Conservation (phyloP, 2,329 filamentous ascomycete species). For the Scedosporium minutisporum region DNA sequence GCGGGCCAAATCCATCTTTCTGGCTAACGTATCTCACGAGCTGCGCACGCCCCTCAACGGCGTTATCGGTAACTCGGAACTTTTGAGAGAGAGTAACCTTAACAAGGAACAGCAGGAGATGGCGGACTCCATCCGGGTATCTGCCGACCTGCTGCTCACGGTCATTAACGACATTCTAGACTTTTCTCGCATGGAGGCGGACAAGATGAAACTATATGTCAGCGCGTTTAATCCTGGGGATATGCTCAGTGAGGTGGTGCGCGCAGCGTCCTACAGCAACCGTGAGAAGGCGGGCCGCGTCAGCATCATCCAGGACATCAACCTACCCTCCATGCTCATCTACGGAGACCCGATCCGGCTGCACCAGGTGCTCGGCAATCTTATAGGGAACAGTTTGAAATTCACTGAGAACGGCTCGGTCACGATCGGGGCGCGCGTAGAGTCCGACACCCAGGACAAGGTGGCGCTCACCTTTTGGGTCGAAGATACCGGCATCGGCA, state of each 20-base stretch:
- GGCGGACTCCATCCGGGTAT: constrained; percentile 77
- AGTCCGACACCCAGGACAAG: constrained; percentile 58
- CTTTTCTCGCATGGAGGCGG: constrained; percentile 87
- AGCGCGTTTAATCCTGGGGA: constrained; percentile 59
- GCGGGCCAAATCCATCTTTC: constrained; percentile 73
- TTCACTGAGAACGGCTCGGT: constrained; percentile 84
- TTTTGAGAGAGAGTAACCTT: constrained; percentile 66
- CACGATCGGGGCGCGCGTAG: constrained; percentile 67
- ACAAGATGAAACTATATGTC: constrained; percentile 73
- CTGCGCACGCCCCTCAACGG: constrained; percentile 76
- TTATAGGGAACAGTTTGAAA: constrained; percentile 88
- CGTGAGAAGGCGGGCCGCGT: constrained; percentile 54
- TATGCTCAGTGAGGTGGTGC: constrained; percentile 57
- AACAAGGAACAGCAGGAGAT: constrained; percentile 73
- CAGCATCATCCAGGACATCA: constrained; percentile 60
- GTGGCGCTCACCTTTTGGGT: constrained; percentile 78
- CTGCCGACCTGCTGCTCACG: constrained; percentile 75
- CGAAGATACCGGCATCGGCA: constrained; percentile 83
- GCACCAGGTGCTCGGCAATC: constrained; percentile 65
- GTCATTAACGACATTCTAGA: constrained; percentile 96
- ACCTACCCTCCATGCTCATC: constrained; percentile 62
- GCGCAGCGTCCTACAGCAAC: constrained; percentile 58
- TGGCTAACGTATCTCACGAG: constrained; percentile 73
- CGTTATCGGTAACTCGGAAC: constrained; percentile 80
- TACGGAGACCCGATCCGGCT: constrained; percentile 57